Conservation (phyloP, 345 rosid species). For the Brassica cretica region DNA sequence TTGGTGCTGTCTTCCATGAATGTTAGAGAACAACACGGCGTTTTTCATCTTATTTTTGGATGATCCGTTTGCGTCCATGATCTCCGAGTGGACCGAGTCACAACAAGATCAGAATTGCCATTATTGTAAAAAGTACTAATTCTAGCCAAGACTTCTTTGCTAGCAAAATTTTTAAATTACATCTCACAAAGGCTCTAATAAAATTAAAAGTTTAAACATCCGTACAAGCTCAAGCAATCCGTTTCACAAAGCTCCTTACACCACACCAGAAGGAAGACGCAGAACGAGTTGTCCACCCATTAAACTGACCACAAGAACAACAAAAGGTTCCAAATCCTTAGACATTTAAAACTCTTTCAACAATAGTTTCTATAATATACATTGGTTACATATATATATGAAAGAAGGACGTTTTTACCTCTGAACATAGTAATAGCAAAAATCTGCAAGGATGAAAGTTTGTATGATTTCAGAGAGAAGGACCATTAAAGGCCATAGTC, state of each 20-base stretch:
- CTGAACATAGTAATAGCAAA: constrained; percentile 80
- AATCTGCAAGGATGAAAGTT: constrained; percentile 89
- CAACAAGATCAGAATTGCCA: not conserved
- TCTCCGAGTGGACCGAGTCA: not conserved
- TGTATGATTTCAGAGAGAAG: constrained; percentile 82
- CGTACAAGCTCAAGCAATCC: not conserved
- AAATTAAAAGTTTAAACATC: constrained; percentile 4
- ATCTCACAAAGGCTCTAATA: constrained; percentile 15
- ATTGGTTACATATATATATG: not conserved
- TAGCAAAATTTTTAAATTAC: constrained; percentile 13
- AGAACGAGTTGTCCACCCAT: constrained; percentile 88
- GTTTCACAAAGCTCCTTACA: constrained; percentile 37
- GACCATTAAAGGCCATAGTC: constrained; percentile 85
- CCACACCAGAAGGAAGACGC: constrained; percentile 87
- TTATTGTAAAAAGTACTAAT: constrained; percentile 14
- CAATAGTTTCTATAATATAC: not conserved
- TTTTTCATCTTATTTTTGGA: not conserved
- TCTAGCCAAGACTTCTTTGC: constrained; percentile 13
- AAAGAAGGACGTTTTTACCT: constrained; percentile 39
- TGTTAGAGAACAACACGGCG: not conserved
- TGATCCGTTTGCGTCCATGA: not conserved
- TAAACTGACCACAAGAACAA: constrained; percentile 47
- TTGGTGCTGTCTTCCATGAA: not conserved
- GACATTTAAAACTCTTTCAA: constrained; percentile 6
- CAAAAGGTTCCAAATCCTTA: not conserved